Percentiles rank a stretch among this genome's conserved stretches.
These are phyloP conservation scores for Codiaeum variegatum DNA, from an alignment of 441 rosid species.

Conservation along the genomic window DNA sequence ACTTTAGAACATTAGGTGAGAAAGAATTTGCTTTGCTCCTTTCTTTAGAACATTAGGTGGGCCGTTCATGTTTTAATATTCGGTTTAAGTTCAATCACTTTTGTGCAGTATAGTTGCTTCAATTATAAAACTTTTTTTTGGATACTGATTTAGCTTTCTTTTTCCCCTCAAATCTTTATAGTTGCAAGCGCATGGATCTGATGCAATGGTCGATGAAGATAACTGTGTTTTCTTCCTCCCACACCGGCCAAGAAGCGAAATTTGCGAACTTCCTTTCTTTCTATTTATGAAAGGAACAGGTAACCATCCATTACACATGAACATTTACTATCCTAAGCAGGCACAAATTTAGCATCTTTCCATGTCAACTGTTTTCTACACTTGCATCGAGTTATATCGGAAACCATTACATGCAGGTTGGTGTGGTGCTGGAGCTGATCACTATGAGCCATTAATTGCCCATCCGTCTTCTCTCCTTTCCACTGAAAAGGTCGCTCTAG, in stretches of 20 bases:
- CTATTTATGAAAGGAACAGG: constrained; percentile 98
- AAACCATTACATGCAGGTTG: constrained; percentile 49
- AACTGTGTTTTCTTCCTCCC: constrained; percentile 94
- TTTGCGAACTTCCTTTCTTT: constrained; percentile 71
- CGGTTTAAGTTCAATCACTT: neutral
- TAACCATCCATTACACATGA: constrained; percentile 10
- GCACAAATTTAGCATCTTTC: neutral
- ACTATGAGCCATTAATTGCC: constrained; percentile 91
- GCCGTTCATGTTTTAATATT: too few species aligned
- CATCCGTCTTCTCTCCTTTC: constrained; percentile 59
- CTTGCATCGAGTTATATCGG: neutral
- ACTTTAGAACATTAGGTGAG: too few species aligned
- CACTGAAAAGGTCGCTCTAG: constrained; percentile 78
- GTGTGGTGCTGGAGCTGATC: constrained; percentile 98
- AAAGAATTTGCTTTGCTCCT: too few species aligned
- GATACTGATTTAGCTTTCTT: neutral
- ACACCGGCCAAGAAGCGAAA: constrained; percentile 80
- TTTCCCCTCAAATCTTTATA: constrained; percentile 23
- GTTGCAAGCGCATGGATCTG: constrained; percentile 99
- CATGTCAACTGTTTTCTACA: neutral
- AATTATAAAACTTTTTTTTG: neutral
- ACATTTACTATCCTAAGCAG: neutral
- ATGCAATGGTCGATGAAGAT: constrained; percentile 95
- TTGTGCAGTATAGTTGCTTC: neutral
- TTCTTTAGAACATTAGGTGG: too few species aligned